These are phyloP conservation scores for Coniochaeta sp. DNA, from an alignment of 2,329 filamentous ascomycete genomes.

Conservation along the genomic window DNA sequence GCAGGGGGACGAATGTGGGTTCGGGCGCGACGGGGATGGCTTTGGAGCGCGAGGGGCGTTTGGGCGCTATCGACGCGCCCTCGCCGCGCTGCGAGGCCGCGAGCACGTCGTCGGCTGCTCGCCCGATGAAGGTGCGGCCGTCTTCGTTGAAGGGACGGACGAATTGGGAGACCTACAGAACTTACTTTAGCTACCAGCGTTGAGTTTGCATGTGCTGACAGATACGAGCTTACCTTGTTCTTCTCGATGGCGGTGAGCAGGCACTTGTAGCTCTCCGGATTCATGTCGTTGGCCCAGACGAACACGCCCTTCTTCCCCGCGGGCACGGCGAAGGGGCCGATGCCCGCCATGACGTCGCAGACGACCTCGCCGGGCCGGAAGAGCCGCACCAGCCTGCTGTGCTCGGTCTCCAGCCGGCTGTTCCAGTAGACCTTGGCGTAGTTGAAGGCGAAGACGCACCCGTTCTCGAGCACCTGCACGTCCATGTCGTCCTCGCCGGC, in stretches of 20 bases:
- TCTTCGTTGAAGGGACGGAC: constrained; percentile 78
- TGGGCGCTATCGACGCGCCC: constrained; percentile 45
- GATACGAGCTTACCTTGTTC: constrained; percentile 65
- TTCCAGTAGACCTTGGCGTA: constrained; percentile 99
- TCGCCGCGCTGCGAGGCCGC: constrained; percentile 42
- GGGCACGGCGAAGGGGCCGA: constrained; percentile 89
- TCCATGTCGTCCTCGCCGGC: constrained; percentile 75
- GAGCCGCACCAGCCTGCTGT: constrained; percentile 66
- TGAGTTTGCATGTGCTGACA: background rate
- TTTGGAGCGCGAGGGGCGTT: constrained; percentile 24
- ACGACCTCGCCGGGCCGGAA: constrained; percentile 85
- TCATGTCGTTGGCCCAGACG: constrained; percentile 95
- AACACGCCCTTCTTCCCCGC: constrained; percentile 86
- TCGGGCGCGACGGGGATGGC: constrained; percentile 6
- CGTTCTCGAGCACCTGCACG: constrained; percentile 74
- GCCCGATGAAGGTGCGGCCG: constrained; percentile 71
- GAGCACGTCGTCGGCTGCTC: constrained; percentile 55
- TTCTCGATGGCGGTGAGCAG: constrained; percentile 61
- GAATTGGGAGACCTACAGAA: constrained; percentile 50
- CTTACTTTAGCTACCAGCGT: constrained; percentile 3
- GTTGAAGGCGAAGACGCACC: constrained; percentile 86
- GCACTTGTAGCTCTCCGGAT: constrained; percentile 75
- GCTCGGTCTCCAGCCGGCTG: constrained; percentile 81
- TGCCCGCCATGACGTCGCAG: constrained; percentile 94
- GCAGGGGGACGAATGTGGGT: constrained; percentile 44